Base-by-base conservation (phyloP, 441 rosid genomes). In the Populus trichocarpa region DNA sequence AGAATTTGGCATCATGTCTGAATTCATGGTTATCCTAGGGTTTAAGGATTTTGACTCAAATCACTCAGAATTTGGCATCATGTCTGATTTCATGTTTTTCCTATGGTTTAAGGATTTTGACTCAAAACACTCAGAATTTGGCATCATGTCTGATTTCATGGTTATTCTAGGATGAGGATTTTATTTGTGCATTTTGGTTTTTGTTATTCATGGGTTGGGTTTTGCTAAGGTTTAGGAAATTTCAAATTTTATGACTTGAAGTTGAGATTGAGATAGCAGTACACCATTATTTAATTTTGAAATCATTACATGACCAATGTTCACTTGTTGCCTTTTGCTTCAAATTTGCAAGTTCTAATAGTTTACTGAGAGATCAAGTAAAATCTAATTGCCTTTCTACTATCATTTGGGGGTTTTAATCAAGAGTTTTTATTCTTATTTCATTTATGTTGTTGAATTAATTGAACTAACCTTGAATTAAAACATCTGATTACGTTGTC, bases 81-180 rank as follows among this genome's bases (percentile, higher is more conserved):
- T 40, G 46, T 40, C 46, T 40, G 46, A 40, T 10, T 40, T 40
- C 46, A 40, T 10, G 13, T 32, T 32, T 32, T 23, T 42, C 0
- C 11, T 53, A 28, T 71, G 82, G 23, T 73, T 75, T 66, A 59
- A 53, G 57, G 64, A 3, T 36, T 72, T 30, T 63, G 16, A 12
- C 64, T 38, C 13, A 8, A 8, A n/a, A 22, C 3, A 8, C 10
- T 61, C 23, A 61, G 50, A 42, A 42, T 42, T 12, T 42, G 13
- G 50, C 14, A 42, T 42, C 50, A 12, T 42, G 50, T 42, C 50
- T 42, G 50, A 42, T 1, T 42, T 42, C 50, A 42, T 42, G 16
- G 16, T 42, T 77, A 70, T 76, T 13, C 8, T 13, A 6, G 14
- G 57, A 12, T 12, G 13, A 12, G 14, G 13, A 46, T 13, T 46